Percentiles rank a stretch among this genome's conserved stretches.
phyloP scores from a whole-genome alignment of 2,329 filamentous ascomycete genomes.

The Verticillium zaregamsianum region DNA sequence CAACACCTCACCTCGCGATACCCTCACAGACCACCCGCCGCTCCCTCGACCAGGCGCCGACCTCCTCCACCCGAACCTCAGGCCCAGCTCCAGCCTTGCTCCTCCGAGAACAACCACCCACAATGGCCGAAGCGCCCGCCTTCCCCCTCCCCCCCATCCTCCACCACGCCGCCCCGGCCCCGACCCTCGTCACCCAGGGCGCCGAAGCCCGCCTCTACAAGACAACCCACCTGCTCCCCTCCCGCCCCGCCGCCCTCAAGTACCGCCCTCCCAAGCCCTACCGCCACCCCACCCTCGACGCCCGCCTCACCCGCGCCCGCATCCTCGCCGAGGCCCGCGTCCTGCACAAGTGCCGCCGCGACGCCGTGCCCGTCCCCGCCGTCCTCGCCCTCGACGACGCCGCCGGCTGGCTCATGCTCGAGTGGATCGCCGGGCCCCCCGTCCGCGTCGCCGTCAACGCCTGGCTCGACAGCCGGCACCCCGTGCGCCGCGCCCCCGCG shows the following conservation, averaged over 20 bases:
- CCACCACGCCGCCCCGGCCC: slow-evolving; percentile 53
- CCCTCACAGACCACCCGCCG: neutral
- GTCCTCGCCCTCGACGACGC: slow-evolving; percentile 66
- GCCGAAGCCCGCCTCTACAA: slow-evolving; percentile 94
- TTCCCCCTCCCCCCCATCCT: slow-evolving; percentile 62
- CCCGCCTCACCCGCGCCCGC: slow-evolving; percentile 78
- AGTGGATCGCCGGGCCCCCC: slow-evolving; percentile 75
- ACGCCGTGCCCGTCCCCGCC: slow-evolving; percentile 77
- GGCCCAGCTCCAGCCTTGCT: neutral
- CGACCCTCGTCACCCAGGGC: slow-evolving; percentile 80
- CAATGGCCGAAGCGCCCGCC: neutral
- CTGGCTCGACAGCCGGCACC: slow-evolving; percentile 51
- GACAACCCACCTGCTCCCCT: slow-evolving; percentile 70
- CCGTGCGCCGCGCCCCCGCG: slow-evolving; percentile 17
- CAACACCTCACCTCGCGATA: neutral
- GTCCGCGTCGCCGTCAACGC: slow-evolving; percentile 67
- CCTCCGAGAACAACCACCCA: neutral
- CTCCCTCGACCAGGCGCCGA: neutral
- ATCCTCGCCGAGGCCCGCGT: slow-evolving; percentile 87
- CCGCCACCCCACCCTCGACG: slow-evolving; percentile 85
- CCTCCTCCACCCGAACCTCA: neutral
- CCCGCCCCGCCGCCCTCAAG: slow-evolving; percentile 75
- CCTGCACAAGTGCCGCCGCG: slow-evolving; percentile 70
- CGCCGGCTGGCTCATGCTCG: slow-evolving; percentile 73
- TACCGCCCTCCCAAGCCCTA: slow-evolving; percentile 88